phyloP scores from a whole-genome alignment of 495 filamentous ascomycete genomes.

The Aspergillus haitiensis region DNA sequence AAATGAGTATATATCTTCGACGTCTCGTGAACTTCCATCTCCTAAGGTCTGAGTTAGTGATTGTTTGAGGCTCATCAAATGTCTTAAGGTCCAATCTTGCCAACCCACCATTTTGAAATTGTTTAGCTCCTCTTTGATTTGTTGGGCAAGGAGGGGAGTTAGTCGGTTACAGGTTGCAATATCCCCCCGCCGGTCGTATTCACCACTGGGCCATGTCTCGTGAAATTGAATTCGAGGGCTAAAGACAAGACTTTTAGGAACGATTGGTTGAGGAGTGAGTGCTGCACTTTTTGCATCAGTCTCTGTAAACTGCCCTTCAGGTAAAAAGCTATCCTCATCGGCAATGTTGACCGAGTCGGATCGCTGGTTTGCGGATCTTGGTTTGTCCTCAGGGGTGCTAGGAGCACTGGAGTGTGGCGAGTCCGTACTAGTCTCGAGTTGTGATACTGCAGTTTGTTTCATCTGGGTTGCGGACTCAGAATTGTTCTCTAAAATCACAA shows the following conservation, averaged over 20 bases:
- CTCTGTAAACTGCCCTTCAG: conserved; percentile 62
- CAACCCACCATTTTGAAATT: conserved; percentile 95
- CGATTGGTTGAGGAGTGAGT: conserved; percentile 65
- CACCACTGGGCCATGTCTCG: conserved; percentile 91
- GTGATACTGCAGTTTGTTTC: conserved; percentile 21
- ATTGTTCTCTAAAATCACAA: conserved; percentile 44
- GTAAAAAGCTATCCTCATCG: conserved; percentile 84
- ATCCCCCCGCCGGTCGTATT: conserved; percentile 95
- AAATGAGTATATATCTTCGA: conserved; percentile 99
- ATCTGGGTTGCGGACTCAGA: conserved; percentile 64
- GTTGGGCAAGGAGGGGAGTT: conserved; percentile 94
- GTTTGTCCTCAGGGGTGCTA: conserved; percentile 76
- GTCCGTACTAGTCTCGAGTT: conserved; percentile 61
- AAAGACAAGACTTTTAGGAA: conserved; percentile 78
- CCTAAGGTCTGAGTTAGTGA: conserved; percentile 51
- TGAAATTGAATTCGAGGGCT: conserved; percentile 92
- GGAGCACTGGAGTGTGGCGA: conserved; percentile 80
- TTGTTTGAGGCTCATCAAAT: conserved; percentile 34
- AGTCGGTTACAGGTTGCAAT: conserved; percentile 97
- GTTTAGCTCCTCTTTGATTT: conserved; percentile 99
- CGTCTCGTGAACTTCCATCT: conserved; percentile 99
- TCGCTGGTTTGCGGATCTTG: conserved; percentile 56
- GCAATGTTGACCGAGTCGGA: conserved; percentile 69
- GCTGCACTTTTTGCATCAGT: conserved; percentile 73
- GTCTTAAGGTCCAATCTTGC: no score